A percentile compares a stretch with the other conserved stretches of the same genome.
phyloP scores from a whole-genome alignment of 179 eudicot species.

The Spergularia azorica region DNA sequence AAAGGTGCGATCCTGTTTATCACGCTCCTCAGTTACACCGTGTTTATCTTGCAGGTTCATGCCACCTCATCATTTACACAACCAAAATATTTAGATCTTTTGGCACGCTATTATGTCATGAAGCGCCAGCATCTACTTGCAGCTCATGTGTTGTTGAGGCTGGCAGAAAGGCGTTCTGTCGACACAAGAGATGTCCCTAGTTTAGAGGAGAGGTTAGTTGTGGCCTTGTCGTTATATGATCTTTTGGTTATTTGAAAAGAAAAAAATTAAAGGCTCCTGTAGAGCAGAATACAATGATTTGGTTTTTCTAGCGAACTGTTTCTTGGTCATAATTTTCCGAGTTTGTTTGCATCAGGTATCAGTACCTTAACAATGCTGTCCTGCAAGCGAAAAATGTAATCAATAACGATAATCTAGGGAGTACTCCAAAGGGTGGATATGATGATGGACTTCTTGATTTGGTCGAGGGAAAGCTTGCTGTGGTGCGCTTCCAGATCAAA shows the following conservation, averaged over 20 bases:
- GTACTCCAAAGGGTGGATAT: conserved; percentile 51
- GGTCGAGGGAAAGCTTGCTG: conserved; percentile 95
- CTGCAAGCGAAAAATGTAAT: conserved; percentile 88
- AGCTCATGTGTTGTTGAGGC: conserved; percentile 76
- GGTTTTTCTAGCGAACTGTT: neutral
- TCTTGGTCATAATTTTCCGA: neutral
- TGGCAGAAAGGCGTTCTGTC: conserved; percentile 79
- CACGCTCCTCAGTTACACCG: neutral
- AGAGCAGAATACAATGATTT: neutral
- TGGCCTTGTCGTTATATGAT: neutral
- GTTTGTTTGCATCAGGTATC: conserved; percentile 61
- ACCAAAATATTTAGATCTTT: conserved; percentile 77
- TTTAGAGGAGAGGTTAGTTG: conserved; percentile 75
- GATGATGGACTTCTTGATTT: conserved; percentile 90
- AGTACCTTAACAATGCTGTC: conserved; percentile 87
- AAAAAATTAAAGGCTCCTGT: neutral
- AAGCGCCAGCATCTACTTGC: conserved; percentile 97
- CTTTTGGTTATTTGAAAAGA: neutral
- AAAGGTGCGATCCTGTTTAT: neutral
- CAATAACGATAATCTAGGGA: conserved; percentile 45
- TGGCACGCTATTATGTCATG: conserved; percentile 87
- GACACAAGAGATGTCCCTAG: conserved; percentile 67
- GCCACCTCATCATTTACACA: conserved; percentile 44
- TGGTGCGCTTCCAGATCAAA: conserved; percentile 86
- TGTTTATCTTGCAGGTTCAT: conserved; percentile 39